These are phyloP conservation scores for Sporopachydermia cereana DNA, from an alignment of 1,139 yeast species.

Conservation along the genomic window DNA sequence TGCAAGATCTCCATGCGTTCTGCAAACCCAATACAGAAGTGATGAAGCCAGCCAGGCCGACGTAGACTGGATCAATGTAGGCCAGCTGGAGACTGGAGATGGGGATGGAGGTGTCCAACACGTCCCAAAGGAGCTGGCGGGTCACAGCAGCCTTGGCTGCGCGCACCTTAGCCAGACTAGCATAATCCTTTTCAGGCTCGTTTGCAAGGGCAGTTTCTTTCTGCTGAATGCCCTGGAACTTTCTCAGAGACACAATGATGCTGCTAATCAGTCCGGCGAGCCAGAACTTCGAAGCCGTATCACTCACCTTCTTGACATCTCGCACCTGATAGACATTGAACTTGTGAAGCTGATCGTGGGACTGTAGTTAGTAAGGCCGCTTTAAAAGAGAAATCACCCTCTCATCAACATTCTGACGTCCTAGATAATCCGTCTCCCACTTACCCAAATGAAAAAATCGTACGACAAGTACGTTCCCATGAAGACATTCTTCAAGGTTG, in stretches of 20 bases:
- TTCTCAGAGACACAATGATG: slow-evolving; percentile 43
- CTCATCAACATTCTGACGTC: too few species aligned
- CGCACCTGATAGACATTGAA: slow-evolving; percentile 17
- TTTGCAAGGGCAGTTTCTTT: slow-evolving; percentile 24
- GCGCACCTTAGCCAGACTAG: slow-evolving; percentile 21
- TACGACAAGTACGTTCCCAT: slow-evolving; percentile 64
- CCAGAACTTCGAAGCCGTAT: slow-evolving; percentile 54
- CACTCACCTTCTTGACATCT: slow-evolving; percentile 13
- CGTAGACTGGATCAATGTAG: slow-evolving; percentile 58
- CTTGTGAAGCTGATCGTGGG: slow-evolving; percentile 22
- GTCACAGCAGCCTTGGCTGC: slow-evolving; percentile 26
- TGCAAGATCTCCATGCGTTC: slow-evolving; percentile 44
- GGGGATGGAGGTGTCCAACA: slow-evolving; percentile 67
- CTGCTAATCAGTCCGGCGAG: slow-evolving; percentile 58
- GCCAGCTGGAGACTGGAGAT: slow-evolving; percentile 53
- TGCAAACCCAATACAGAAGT: slow-evolving; percentile 71
- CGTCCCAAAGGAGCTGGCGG: slow-evolving; percentile 69
- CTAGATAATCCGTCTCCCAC: too few species aligned
- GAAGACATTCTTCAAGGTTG: slow-evolving; percentile 57
- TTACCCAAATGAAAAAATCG: slow-evolving; percentile 65
- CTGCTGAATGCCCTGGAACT: slow-evolving; percentile 27
- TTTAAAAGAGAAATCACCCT: too few species aligned
- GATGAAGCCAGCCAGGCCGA: slow-evolving; percentile 76
- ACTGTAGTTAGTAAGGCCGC: too few species aligned
- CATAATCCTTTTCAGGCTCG: slow-evolving; percentile 16